Percentiles rank a stretch among this genome's conserved stretches.
Evolutionary conservation across 306 rosid species (phyloP).

Genomic region (Rubus idaeus): DNA sequence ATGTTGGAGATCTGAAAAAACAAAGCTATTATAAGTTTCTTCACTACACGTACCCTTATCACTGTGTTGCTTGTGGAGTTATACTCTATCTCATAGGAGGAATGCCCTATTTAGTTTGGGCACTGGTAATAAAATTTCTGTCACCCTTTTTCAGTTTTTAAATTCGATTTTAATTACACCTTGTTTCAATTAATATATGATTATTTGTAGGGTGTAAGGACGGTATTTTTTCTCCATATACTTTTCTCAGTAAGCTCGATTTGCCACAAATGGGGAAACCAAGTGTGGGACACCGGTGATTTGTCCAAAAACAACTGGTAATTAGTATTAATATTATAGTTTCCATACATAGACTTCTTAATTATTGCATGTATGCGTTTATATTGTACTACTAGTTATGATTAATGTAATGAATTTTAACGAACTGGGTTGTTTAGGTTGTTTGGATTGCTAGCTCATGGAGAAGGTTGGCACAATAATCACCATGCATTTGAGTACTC

Average conservation of each 20-base stretch:
- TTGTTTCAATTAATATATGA: too few species aligned
- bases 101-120: constrained; percentile 63
- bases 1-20: constrained; percentile 55
- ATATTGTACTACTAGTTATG: neutral
- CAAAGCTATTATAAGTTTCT: constrained; percentile 18
- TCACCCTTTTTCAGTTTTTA: too few species aligned
- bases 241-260: constrained; percentile 80
- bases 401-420: neutral
- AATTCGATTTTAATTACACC: too few species aligned
- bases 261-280: too few species aligned
- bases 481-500: constrained; percentile 92
- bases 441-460: constrained; percentile 77
- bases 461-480: constrained; percentile 91
- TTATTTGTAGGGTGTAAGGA: constrained; percentile 67
- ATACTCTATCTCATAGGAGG: constrained; percentile 61
- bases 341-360: neutral
- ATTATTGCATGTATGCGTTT: neutral
- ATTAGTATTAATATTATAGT: constrained; percentile 18
- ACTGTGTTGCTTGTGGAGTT: constrained; percentile 53
- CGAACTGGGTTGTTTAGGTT: constrained; percentile 37
- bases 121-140: constrained; percentile 40
- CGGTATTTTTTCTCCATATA: constrained; percentile 65
- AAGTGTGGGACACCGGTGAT: too few species aligned
- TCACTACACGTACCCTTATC: constrained; percentile 46
- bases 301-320: too few species aligned